Evolutionary conservation across 208 protist genomes (phyloP).

Genomic region (Crithidia mellificae): DNA sequence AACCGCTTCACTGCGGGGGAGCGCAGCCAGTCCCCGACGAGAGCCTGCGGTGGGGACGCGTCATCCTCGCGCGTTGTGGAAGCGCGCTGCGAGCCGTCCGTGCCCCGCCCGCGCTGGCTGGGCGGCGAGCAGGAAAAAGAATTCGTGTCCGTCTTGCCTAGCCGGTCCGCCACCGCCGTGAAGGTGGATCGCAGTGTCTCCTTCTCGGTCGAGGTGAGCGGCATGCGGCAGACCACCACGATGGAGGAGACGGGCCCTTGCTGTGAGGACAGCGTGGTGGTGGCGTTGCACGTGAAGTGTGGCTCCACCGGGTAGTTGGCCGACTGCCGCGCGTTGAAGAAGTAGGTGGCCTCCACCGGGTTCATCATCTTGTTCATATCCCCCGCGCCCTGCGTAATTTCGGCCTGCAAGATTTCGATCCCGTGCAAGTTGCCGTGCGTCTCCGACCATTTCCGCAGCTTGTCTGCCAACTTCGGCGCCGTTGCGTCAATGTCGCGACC

Average conservation of each 20-base stretch:
- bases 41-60: slow-evolving; percentile 1
- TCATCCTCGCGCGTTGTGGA: slow-evolving; percentile 1
- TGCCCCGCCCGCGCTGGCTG: slow-evolving; percentile 7
- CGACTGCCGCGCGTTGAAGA: slow-evolving; percentile 44
- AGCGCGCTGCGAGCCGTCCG: slow-evolving; percentile 11
- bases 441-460: slow-evolving; percentile 25
- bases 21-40: slow-evolving; percentile 3
- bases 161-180: slow-evolving; percentile 9
- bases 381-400: slow-evolving; percentile 36
- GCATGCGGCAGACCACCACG: slow-evolving; percentile 41
- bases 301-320: slow-evolving; percentile 24
- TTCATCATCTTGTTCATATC: slow-evolving; percentile 39
- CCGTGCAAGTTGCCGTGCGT: slow-evolving; percentile 10
- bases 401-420: slow-evolving; percentile 27
- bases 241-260: slow-evolving; percentile 24
- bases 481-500: neutral
- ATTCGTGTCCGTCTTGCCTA: slow-evolving; percentile 24
- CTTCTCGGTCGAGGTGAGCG: slow-evolving; percentile 21
- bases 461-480: slow-evolving; percentile 9
- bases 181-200: slow-evolving; percentile 26
- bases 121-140: slow-evolving; percentile 24
- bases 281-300: slow-evolving; percentile 28
- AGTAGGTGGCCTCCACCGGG: slow-evolving; percentile 33
- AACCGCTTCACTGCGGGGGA: slow-evolving; percentile 26
- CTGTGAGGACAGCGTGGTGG: slow-evolving; percentile 20